A percentile compares a stretch with the other conserved stretches of the same genome.
Evolutionary conservation across 1,284 basidiomycete genomes (phyloP).

Genomic region (Jaminaea rosea): DNA sequence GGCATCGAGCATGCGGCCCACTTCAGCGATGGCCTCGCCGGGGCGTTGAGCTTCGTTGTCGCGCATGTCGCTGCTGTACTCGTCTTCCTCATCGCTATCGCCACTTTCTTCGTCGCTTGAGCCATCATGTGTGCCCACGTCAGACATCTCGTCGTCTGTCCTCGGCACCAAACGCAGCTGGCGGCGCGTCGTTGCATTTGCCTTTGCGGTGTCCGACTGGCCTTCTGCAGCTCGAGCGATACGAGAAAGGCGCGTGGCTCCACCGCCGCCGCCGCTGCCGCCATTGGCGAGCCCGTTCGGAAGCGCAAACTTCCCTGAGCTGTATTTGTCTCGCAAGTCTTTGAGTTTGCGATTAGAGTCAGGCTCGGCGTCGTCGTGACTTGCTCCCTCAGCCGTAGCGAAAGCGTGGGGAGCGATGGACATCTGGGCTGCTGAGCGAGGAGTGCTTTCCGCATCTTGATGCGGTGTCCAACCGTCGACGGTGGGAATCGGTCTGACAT

Average conservation of each 20-base stretch:
- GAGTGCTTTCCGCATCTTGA: too few relatives aligned
- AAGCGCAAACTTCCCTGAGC: conserved; percentile 14
- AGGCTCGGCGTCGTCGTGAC: neutral
- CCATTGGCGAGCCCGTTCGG: neutral
- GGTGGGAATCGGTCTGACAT: conserved; percentile 4
- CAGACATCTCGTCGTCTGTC: conserved; percentile 4
- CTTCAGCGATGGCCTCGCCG: too few relatives aligned
- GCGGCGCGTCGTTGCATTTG: neutral
- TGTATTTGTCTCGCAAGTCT: conserved; percentile 11
- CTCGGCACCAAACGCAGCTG: neutral
- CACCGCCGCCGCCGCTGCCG: neutral
- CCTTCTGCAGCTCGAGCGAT: neutral
- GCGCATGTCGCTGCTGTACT: neutral
- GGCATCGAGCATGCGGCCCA: too few relatives aligned
- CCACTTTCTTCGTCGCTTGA: conserved; percentile 8
- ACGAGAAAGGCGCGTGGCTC: neutral
- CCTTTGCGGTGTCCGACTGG: neutral
- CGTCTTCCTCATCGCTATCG: conserved; percentile 2
- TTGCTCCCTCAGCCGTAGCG: conserved; percentile 15
- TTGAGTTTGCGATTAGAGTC: too few relatives aligned
- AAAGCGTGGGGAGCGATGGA: conserved; percentile 14
- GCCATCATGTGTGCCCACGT: conserved; percentile 3
- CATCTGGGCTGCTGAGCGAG: too few relatives aligned
- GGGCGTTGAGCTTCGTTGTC: neutral
- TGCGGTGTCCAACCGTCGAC: too few relatives aligned